Evolutionary conservation across 1,139 yeast genomes (phyloP).

Genomic region (Zygosaccharomyces pseudobailii): DNA sequence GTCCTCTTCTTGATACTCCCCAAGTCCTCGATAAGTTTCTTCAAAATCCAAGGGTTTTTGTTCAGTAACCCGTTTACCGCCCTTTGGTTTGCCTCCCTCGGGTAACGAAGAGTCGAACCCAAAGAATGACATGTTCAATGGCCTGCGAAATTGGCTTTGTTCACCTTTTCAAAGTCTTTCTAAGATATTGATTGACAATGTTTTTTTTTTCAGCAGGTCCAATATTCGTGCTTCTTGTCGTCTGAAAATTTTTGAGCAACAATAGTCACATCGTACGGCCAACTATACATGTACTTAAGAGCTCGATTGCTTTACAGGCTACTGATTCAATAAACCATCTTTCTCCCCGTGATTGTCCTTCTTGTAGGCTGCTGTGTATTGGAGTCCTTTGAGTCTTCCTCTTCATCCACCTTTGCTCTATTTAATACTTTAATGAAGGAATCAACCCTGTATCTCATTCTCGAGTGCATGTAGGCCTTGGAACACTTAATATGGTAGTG

Average conservation of each 20-base stretch:
- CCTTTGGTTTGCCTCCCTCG: conserved; percentile 7
- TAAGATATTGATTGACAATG: not conserved
- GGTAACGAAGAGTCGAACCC: conserved; percentile 29
- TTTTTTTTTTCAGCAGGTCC: not conserved
- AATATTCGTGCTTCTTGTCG: not conserved
- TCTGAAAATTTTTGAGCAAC: conserved; percentile 2
- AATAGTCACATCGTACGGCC: conserved; percentile 1
- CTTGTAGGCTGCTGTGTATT: conserved; percentile 21
- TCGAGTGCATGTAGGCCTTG: conserved; percentile 95
- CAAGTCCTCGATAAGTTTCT: conserved; percentile 78
- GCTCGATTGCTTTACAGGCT: not conserved
- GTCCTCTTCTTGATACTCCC: conserved; percentile 60
- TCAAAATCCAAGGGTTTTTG: conserved; percentile 56
- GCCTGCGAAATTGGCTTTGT: not conserved
- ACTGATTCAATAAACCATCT: conserved; percentile 27
- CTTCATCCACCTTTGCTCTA: conserved; percentile 93
- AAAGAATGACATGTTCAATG: conserved; percentile 30
- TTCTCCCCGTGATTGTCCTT: conserved; percentile 35
- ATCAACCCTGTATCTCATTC: conserved; percentile 94
- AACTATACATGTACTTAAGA: not conserved
- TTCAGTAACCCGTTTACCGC: conserved; percentile 9
- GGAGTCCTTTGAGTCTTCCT: conserved; percentile 42
- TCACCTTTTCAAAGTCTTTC: not conserved
- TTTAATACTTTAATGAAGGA: conserved; percentile 92
- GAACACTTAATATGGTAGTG: conserved; percentile 98